Evolutionary conservation across 345 rosid species (phyloP).

Genomic region (Dovyalis caffra): DNA sequence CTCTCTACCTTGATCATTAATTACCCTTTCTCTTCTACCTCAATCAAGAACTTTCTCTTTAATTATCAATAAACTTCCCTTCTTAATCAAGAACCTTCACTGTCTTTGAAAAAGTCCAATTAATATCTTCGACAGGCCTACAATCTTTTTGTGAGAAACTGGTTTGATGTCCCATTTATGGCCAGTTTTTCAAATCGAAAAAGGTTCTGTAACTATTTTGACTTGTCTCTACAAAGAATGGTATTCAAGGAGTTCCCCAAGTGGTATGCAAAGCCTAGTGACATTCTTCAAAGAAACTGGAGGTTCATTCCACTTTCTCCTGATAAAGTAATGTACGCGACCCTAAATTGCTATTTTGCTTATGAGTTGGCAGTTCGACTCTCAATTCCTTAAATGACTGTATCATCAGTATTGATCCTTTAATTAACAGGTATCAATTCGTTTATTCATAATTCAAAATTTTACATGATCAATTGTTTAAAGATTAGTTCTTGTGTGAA

Average conservation of each 20-base stretch:
- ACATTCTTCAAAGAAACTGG: neutral
- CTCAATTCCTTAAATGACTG: neutral
- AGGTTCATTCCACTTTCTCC: neutral
- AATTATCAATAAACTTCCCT: neutral
- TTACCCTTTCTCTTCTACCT: too few relatives aligned
- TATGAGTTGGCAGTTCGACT: neutral
- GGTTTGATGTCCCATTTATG: neutral
- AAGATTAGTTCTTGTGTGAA: neutral
- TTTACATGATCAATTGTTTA: neutral
- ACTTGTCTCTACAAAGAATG: neutral
- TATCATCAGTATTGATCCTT: neutral
- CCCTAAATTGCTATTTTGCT: neutral
- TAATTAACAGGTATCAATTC: too few relatives aligned
- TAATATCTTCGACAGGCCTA: neutral
- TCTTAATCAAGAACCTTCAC: neutral
- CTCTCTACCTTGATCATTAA: too few relatives aligned
- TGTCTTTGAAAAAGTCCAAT: neutral
- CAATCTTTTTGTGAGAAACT: neutral
- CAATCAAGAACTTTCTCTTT: neutral
- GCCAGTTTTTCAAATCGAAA: neutral
- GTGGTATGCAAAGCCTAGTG: neutral
- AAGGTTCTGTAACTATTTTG: neutral
- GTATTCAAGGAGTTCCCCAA: neutral
- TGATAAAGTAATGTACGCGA: neutral
- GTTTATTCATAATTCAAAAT: neutral